These are phyloP conservation scores for Melastoma malabathricum DNA, from an alignment of 345 rosid species.

Conservation along the genomic window DNA sequence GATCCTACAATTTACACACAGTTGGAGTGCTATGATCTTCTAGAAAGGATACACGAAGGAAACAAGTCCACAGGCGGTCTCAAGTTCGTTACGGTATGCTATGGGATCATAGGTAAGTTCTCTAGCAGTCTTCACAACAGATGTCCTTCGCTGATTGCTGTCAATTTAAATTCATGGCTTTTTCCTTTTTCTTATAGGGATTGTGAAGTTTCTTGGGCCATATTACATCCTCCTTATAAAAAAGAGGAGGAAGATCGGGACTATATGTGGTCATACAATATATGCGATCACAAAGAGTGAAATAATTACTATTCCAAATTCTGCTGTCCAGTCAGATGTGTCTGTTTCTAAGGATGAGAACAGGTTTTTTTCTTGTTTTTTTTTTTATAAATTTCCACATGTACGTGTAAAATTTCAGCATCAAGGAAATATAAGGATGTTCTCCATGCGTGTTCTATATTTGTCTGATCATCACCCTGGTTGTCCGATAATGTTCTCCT, in stretches of 20 bases:
- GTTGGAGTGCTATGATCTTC: slow-evolving; percentile 50
- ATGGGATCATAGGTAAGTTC: slow-evolving; percentile 73
- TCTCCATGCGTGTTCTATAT: slow-evolving; percentile 9
- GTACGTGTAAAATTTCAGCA: slow-evolving; percentile 54
- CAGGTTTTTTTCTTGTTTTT: too few species aligned
- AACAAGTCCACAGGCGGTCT: slow-evolving; percentile 76
- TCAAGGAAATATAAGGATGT: slow-evolving; percentile 32
- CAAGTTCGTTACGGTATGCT: slow-evolving; percentile 64
- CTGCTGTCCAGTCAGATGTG: slow-evolving; percentile 61
- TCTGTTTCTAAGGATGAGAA: slow-evolving; percentile 89
- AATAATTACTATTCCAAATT: slow-evolving; percentile 59
- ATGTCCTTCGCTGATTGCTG: neutral
- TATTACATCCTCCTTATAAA: slow-evolving; percentile 88
- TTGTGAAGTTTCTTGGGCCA: slow-evolving; percentile 85
- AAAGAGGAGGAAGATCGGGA: slow-evolving; percentile 77
- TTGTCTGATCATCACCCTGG: slow-evolving; percentile 2
- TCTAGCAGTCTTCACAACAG: neutral
- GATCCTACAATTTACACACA: slow-evolving; percentile 56
- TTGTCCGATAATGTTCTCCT: too few species aligned
- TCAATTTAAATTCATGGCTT: slow-evolving; percentile 1
- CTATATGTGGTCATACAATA: slow-evolving; percentile 61
- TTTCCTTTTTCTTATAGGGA: slow-evolving; percentile 37
- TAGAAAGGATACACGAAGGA: slow-evolving; percentile 67
- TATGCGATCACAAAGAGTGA: slow-evolving; percentile 58
- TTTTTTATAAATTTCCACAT: slow-evolving; percentile 46